Conservation (phyloP, 2,329 filamentous ascomycete genomes). For the Colletotrichum truncatum region DNA sequence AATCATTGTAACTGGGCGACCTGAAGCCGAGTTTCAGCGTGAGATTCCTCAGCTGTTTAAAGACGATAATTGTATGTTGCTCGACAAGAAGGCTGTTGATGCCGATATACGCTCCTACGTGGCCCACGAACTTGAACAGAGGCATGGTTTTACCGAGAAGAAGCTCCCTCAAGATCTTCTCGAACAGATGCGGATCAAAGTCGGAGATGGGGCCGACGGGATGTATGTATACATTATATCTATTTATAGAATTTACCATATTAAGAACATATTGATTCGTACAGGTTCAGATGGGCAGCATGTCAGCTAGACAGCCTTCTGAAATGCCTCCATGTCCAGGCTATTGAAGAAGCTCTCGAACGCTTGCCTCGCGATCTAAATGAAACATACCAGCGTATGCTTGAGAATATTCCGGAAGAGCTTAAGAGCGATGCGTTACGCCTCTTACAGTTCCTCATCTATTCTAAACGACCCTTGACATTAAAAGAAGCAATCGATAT, state of each 20-base stretch:
- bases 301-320: neutral
- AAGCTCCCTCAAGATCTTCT: neutral
- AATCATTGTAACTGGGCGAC: constrained; percentile 1
- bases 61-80: neutral
- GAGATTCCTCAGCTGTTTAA: neutral
- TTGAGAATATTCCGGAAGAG: constrained; percentile 22
- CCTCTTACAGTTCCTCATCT: constrained; percentile 35
- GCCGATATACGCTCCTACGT: constrained; percentile 10
- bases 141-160: neutral
- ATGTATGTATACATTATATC: neutral
- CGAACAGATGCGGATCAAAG: neutral
- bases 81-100: neutral
- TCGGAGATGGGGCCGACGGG: neutral
- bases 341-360: neutral
- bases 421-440: constrained; percentile 28
- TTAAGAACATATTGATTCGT: neutral
- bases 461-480: constrained; percentile 28
- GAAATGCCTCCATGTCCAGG: neutral
- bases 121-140: neutral
- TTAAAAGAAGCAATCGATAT: constrained; percentile 33
- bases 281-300: neutral
- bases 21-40: neutral
- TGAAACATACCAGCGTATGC: neutral
- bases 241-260: too few species aligned
- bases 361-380: neutral